A percentile compares a stretch with the other conserved stretches of the same genome.
These are phyloP conservation scores for Apiospora hydei DNA, from an alignment of 2,329 filamentous ascomycete genomes.

Conservation along the genomic window DNA sequence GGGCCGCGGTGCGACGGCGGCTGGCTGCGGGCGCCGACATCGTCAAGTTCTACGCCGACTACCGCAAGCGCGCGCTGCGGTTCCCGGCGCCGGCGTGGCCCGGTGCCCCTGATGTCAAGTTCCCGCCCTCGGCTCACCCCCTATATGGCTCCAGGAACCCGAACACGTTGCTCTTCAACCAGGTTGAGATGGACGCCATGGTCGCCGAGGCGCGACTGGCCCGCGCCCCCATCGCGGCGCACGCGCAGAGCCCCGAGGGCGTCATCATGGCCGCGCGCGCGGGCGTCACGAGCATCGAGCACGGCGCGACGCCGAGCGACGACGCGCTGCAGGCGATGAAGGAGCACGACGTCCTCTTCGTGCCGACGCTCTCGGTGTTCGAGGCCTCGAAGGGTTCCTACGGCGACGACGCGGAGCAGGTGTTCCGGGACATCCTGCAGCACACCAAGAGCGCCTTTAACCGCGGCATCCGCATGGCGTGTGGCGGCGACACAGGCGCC, in stretches of 20 bases:
- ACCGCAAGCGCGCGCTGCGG: conserved; percentile 52
- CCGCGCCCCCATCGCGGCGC: conserved; percentile 51
- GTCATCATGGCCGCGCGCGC: conserved; percentile 54
- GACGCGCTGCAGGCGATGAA: conserved; percentile 53
- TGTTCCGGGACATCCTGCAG: conserved; percentile 38
- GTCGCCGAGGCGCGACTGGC: conserved; percentile 54
- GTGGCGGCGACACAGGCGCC: conserved; percentile 62
- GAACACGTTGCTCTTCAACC: conserved; percentile 52
- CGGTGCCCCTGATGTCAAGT: conserved; percentile 40
- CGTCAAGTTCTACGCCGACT: conserved; percentile 61
- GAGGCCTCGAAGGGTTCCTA: conserved; percentile 39
- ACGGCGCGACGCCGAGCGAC: conserved; percentile 47
- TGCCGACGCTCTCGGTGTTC: conserved; percentile 59
- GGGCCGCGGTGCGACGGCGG: conserved; percentile 54
- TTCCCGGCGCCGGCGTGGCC: conserved; percentile 44
- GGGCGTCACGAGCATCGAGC: conserved; percentile 57
- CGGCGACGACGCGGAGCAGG: conserved; percentile 37
- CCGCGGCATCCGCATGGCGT: conserved; percentile 56
- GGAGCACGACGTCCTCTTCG: conserved; percentile 54
- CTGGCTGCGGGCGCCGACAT: conserved; percentile 57
- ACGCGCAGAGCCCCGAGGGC: conserved; percentile 50
- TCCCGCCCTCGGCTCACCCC: conserved; percentile 42
- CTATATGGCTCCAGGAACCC: conserved; percentile 44
- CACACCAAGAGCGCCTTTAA: conserved; percentile 54
- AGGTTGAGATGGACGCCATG: conserved; percentile 58